phyloP scores from a whole-genome alignment of 306 rosid species.

The Crotalaria pallida region DNA sequence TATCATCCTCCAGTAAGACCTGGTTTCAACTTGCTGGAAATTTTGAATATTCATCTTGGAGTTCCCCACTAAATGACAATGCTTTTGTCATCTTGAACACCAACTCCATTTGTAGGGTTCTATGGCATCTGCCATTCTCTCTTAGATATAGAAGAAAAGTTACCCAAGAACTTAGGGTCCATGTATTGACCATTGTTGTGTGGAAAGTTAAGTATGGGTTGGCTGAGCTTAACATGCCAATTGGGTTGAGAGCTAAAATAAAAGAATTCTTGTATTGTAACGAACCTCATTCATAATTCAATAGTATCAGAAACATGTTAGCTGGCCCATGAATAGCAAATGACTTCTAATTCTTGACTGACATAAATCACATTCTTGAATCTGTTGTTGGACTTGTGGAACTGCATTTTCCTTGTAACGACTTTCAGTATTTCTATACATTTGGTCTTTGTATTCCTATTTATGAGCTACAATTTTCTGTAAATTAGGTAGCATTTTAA shows the following conservation, averaged over 20 bases:
- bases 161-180: background rate
- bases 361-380: background rate
- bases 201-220: background rate
- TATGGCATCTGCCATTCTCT: background rate
- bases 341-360: background rate
- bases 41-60: no score
- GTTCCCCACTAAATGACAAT: no score
- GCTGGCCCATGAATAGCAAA: background rate
- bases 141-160: no score
- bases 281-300: background rate
- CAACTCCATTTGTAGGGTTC: background rate
- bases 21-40: no score
- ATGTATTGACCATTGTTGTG: background rate
- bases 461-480: background rate
- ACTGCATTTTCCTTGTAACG: background rate
- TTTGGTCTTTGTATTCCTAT: background rate
- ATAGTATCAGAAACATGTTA: slow-evolving; percentile 2
- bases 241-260: slow-evolving; percentile 2
- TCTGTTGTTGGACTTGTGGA: background rate
- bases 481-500: background rate
- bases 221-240: slow-evolving; percentile 1
- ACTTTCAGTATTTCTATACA: background rate
- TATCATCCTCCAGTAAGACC: no score
- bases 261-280: background rate
- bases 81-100: background rate